Evolutionary conservation across 2,329 filamentous ascomycete species (phyloP).

Genomic region (Calonectria ilicicola): DNA sequence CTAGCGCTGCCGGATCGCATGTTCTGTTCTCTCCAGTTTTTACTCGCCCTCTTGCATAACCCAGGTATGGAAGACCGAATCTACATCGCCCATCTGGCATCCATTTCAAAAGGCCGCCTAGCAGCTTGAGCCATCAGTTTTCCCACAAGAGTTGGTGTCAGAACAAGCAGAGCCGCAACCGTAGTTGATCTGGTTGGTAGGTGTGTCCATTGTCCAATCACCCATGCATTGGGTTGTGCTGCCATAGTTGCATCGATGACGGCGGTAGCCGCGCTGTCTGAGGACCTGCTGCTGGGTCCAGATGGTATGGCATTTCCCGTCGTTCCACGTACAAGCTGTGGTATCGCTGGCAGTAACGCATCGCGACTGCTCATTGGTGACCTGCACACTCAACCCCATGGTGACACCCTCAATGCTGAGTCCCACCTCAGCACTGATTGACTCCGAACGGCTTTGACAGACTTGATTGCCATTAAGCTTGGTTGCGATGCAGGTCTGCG

Average conservation of each 20-base stretch:
- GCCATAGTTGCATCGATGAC: constrained; percentile 7
- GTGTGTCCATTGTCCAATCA: constrained; percentile 11
- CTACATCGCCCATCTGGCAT: background rate
- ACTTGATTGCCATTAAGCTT: background rate
- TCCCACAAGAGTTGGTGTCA: background rate
- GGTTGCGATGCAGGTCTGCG: background rate
- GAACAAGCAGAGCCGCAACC: constrained; percentile 5
- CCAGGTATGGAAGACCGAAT: no score
- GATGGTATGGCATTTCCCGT: constrained; percentile 3
- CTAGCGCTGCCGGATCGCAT: no score
- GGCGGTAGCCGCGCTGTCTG: constrained; percentile 10
- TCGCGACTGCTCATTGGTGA: background rate
- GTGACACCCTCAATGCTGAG: background rate
- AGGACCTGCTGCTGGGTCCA: constrained; percentile 20
- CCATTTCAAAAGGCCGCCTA: background rate
- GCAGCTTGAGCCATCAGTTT: background rate
- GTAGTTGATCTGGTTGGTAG: constrained; percentile 10
- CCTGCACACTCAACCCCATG: background rate
- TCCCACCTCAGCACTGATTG: background rate
- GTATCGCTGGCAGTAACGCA: background rate
- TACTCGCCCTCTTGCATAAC: no score
- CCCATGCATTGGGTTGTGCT: constrained; percentile 4
- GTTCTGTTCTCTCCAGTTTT: no score
- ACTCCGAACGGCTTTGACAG: background rate
- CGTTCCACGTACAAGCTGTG: constrained; percentile 8